Percentiles rank a stretch among this genome's conserved stretches.
Evolutionary conservation across 192 early-diverging fungal species (phyloP).

Genomic region (Chytriomyces sp.): DNA sequence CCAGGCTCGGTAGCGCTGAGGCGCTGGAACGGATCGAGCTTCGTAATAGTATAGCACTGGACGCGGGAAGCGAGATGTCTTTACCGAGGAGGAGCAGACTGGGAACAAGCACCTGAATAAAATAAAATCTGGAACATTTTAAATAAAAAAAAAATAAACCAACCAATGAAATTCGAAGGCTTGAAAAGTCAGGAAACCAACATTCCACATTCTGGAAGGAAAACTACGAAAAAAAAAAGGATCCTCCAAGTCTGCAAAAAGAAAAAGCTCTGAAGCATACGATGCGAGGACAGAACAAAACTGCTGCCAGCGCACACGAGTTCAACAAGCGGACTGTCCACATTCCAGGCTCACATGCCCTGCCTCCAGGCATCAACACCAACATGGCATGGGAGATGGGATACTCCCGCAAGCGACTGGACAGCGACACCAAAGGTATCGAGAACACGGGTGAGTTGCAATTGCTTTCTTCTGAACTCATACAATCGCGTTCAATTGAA

Average conservation of each 20-base stretch:
- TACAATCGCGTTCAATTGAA: not conserved
- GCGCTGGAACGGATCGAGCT: slow-evolving; percentile 13
- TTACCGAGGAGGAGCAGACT: not conserved
- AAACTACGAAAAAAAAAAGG: too few species aligned
- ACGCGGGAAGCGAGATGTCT: not conserved
- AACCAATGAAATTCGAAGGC: too few species aligned
- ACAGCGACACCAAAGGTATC: not conserved
- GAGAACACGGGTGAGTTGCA: not conserved
- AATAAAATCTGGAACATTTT: not conserved
- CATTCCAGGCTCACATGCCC: not conserved
- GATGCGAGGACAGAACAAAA: too few species aligned
- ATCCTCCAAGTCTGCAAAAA: too few species aligned
- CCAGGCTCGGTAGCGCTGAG: slow-evolving; percentile 17
- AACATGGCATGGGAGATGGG: not conserved
- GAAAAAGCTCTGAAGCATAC: too few species aligned
- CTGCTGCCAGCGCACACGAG: not conserved
- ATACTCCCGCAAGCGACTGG: not conserved
- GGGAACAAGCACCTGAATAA: not conserved
- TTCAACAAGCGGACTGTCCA: not conserved
- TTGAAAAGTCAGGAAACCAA: too few species aligned
- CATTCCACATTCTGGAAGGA: too few species aligned
- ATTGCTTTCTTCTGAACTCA: not conserved
- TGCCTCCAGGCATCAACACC: not conserved
- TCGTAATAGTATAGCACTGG: not conserved
- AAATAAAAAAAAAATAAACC: too few species aligned